Conservation (phyloP, 1,284 basidiomycete species). For the Pseudozyma flocculosa region DNA sequence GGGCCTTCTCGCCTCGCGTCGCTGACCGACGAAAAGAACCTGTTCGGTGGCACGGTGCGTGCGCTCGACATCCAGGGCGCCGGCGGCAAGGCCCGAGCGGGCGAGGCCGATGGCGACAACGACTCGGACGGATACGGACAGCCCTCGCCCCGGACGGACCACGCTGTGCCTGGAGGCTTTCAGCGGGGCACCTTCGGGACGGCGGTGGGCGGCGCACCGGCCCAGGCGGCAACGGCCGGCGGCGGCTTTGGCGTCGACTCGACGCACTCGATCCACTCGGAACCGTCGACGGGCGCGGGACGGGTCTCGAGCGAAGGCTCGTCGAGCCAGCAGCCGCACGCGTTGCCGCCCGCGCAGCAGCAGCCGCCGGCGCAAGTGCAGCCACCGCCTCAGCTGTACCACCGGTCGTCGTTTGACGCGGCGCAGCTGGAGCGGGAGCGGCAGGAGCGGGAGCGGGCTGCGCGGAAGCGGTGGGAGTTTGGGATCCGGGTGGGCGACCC, state of each 20-base stretch:
- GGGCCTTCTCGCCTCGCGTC: conserved; percentile 15
- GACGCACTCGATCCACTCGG: not conserved
- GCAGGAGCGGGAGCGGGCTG: conserved; percentile 10
- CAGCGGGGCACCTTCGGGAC: too few relatives aligned
- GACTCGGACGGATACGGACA: conserved; percentile 47
- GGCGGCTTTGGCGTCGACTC: not conserved
- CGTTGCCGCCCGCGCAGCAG: not conserved
- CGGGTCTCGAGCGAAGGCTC: not conserved
- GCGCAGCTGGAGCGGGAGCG: conserved; percentile 21
- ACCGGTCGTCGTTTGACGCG: conserved; percentile 29
- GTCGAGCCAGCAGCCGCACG: not conserved
- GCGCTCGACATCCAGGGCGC: conserved; percentile 12
- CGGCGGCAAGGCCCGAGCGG: conserved; percentile 9
- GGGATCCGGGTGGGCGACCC: conserved; percentile 53
- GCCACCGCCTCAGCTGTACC: conserved; percentile 18
- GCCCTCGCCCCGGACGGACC: conserved; percentile 21
- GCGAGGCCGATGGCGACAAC: conserved; percentile 3
- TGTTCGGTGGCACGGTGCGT: conserved; percentile 25
- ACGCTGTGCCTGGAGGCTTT: conserved; percentile 3
- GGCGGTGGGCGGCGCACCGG: not conserved
- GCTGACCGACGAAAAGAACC: conserved; percentile 32
- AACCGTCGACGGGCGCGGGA: not conserved
- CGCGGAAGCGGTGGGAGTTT: conserved; percentile 23
- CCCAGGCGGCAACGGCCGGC: not conserved
- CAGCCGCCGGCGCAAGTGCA: not conserved